Evolutionary conservation across 2,329 filamentous ascomycete species (phyloP).

Genomic region (Pseudocercospora crystallina): DNA sequence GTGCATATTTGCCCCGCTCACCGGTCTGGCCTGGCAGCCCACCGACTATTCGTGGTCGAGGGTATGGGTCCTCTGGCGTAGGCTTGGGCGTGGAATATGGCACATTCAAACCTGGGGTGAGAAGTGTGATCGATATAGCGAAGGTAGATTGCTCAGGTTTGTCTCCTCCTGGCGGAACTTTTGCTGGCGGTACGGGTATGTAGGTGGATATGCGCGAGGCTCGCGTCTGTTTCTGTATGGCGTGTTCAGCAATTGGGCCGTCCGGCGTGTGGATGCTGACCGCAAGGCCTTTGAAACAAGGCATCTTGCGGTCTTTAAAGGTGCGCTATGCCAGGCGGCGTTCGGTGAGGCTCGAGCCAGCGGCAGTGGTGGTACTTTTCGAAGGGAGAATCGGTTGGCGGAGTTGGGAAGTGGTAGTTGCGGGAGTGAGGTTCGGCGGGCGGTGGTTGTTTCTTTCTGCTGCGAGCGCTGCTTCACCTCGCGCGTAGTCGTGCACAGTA

Average conservation of each 20-base stretch:
- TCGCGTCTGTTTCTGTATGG: constrained; percentile 89
- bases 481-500: too few relatives aligned
- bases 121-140: constrained; percentile 93
- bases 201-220: constrained; percentile 93
- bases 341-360: constrained; percentile 5
- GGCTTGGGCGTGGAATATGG: constrained; percentile 89
- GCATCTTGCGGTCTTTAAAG: constrained; percentile 56
- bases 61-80: constrained; percentile 72
- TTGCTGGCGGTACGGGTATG: constrained; percentile 90
- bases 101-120: constrained; percentile 83
- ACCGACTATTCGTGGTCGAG: constrained; percentile 78
- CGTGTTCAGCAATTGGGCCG: constrained; percentile 84
- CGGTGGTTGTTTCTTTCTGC: too few relatives aligned
- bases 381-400: too few relatives aligned
- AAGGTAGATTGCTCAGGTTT: constrained; percentile 93
- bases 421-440: too few relatives aligned
- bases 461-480: too few relatives aligned
- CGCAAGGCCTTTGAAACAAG: constrained; percentile 98
- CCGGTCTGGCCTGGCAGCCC: constrained; percentile 58
- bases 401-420: not conserved
- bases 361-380: not conserved
- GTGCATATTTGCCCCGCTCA: constrained; percentile 54
- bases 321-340: too few relatives aligned
- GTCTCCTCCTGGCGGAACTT: constrained; percentile 65
- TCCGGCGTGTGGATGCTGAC: constrained; percentile 88